These are phyloP conservation scores for Talaromyces sp. DNA, from an alignment of 2,329 filamentous ascomycete species.

Conservation along the genomic window DNA sequence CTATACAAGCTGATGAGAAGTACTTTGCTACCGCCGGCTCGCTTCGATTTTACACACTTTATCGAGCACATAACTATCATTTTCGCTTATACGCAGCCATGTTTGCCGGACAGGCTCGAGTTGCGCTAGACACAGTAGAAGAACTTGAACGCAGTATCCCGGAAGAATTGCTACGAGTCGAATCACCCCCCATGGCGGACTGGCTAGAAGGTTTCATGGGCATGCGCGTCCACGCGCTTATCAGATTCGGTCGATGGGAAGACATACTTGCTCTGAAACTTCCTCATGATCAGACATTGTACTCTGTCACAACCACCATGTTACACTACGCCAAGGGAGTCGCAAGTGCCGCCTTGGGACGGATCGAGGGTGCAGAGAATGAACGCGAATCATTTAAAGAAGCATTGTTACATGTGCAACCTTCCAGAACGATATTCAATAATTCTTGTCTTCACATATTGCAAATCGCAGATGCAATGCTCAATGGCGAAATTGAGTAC, in stretches of 20 bases:
- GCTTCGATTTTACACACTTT: slow-evolving; percentile 70
- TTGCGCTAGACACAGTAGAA: slow-evolving; percentile 57
- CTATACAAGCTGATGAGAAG: slow-evolving; percentile 63
- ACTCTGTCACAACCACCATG: slow-evolving; percentile 65
- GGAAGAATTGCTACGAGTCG: slow-evolving; percentile 51
- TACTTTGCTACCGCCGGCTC: slow-evolving; percentile 57
- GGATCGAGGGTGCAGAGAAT: slow-evolving; percentile 40
- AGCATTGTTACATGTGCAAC: slow-evolving; percentile 51
- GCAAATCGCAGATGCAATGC: slow-evolving; percentile 55
- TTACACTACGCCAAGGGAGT: slow-evolving; percentile 63
- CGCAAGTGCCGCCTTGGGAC: slow-evolving; percentile 56
- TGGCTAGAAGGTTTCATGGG: slow-evolving; percentile 19
- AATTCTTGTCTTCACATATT: slow-evolving; percentile 62
- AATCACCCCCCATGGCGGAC: slow-evolving; percentile 21
- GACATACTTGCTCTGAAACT: slow-evolving; percentile 18
- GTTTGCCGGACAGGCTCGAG: slow-evolving; percentile 63
- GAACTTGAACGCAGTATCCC: slow-evolving; percentile 60
- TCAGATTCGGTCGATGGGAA: slow-evolving; percentile 20
- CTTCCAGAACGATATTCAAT: slow-evolving; percentile 62
- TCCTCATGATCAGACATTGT: slow-evolving; percentile 49
- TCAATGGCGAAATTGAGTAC: slow-evolving; percentile 64
- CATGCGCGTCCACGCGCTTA: slow-evolving; percentile 18
- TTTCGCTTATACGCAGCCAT: slow-evolving; percentile 71
- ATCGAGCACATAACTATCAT: slow-evolving; percentile 68
- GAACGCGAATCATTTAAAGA: slow-evolving; percentile 50